Base-by-base conservation (phyloP, 2,329 filamentous ascomycete genomes). In the Herpotrichia juniperi region DNA sequence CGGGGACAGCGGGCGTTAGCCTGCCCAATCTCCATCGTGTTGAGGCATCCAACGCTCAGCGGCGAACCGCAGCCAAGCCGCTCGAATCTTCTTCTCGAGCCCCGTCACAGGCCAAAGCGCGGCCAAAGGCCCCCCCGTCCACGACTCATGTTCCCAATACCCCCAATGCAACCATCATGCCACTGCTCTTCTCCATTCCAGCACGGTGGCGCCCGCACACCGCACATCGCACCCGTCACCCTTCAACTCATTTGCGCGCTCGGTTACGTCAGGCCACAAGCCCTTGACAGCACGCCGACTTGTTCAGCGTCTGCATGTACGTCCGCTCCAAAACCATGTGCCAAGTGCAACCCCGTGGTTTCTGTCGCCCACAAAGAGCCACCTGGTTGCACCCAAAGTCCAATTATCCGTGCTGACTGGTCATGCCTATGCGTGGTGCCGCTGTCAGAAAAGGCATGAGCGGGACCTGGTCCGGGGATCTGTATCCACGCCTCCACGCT, bases 401-500 rank as follows among this genome's bases (percentile, higher is more conserved):
- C 4, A 25, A 19, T 4, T 19, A 19, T 12, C 32, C 34, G n/a
- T 26, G 16, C 43, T 26, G n/a, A 7, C 14, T 44, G 31, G 43
- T 47, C 25, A 32, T 43, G 19, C n/a, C 7, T 35, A 50, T 55
- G 52, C 52, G 48, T 26, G 42, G 42, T 42, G 51, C 58, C 55
- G 57, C 63, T 62, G 57, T 63, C 60, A 62, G 59, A 51, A 60
- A 58, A 48, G 47, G 52, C 53, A 45, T 53, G 54, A 46, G 50
- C 51, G 42, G 55, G 44, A 50, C 53, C 51, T 53, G 51, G 52
- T 39, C 57, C 55, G 56, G 39, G 48, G 42, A 54, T 61, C 46
- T 45, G 28, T 24, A 19, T 30, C 42, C 44, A 35, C 45, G 17
- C 35, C 25, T 45, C 48, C 49, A 57, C 61, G 57, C n/a, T n/a